These are phyloP conservation scores for Babesia sp. DNA, from an alignment of 169 alveolate genomes.

Conservation along the genomic window DNA sequence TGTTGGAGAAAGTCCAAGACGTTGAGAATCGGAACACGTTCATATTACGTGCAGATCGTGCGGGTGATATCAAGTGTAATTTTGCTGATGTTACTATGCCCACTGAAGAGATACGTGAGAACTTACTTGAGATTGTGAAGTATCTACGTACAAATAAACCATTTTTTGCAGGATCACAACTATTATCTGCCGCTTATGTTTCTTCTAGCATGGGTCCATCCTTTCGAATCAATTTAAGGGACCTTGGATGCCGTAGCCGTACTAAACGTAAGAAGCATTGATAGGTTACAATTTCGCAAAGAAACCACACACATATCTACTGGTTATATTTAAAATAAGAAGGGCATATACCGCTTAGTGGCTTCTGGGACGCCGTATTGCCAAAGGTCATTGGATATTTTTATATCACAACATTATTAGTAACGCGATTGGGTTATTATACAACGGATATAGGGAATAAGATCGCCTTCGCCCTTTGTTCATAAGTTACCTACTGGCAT, in stretches of 20 bases:
- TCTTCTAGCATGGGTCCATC: constrained; percentile 71
- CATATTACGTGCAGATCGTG: constrained; percentile 68
- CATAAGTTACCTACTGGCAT: too few relatives aligned
- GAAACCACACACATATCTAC: background rate
- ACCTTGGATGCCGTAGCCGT: constrained; percentile 37
- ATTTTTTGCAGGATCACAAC: constrained; percentile 31
- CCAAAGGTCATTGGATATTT: too few relatives aligned
- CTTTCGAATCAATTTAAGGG: constrained; percentile 32
- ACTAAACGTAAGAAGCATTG: background rate
- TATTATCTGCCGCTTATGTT: constrained; percentile 33
- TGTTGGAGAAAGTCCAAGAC: constrained; percentile 31
- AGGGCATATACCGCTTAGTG: background rate
- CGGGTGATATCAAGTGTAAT: constrained; percentile 75
- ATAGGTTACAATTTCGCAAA: too few relatives aligned
- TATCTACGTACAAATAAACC: constrained; percentile 53
- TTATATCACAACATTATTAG: too few relatives aligned
- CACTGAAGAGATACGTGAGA: constrained; percentile 73
- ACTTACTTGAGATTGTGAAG: constrained; percentile 58
- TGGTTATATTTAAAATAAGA: background rate
- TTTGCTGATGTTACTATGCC: constrained; percentile 80
- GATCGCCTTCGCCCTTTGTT: too few relatives aligned
- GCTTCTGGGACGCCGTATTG: too few relatives aligned
- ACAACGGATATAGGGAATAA: too few relatives aligned
- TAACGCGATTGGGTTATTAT: too few relatives aligned
- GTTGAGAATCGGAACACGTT: constrained; percentile 49